phyloP scores from a whole-genome alignment of 169 alveolate genomes.

The Plasmodium berghei region DNA sequence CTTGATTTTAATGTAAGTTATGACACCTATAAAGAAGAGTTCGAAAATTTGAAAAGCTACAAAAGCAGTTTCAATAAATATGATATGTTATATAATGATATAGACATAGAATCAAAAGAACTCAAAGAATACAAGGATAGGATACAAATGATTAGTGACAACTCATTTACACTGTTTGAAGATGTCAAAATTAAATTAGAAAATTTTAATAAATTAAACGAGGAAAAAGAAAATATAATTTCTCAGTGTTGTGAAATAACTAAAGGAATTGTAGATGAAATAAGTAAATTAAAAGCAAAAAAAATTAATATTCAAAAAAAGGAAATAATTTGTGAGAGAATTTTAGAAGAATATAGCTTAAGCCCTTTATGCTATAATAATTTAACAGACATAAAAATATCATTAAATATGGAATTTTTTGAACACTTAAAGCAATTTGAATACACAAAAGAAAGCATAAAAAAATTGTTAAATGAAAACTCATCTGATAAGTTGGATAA shows the following conservation, averaged over 20 bases:
- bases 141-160: slow-evolving; percentile 9
- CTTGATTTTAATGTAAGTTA: not conserved
- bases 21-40: slow-evolving; percentile 1
- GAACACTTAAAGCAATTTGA: slow-evolving; percentile 67
- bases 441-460: slow-evolving; percentile 55
- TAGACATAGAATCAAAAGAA: slow-evolving; percentile 30
- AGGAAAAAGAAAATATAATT: slow-evolving; percentile 19
- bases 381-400: slow-evolving; percentile 53
- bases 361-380: slow-evolving; percentile 58
- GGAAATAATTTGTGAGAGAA: slow-evolving; percentile 55
- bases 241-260: slow-evolving; percentile 42
- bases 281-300: slow-evolving; percentile 32
- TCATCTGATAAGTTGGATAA: slow-evolving; percentile 43
- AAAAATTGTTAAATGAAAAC: slow-evolving; percentile 59
- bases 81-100: slow-evolving; percentile 37
- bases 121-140: slow-evolving; percentile 24
- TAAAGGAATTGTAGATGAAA: slow-evolving; percentile 46
- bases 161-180: slow-evolving; percentile 34
- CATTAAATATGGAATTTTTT: slow-evolving; percentile 73
- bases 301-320: slow-evolving; percentile 43
- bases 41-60: slow-evolving; percentile 1
- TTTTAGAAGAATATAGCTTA: slow-evolving; percentile 59
- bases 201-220: slow-evolving; percentile 46
- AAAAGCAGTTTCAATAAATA: slow-evolving; percentile 34
- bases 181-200: slow-evolving; percentile 27